Evolutionary conservation across 2,329 filamentous ascomycete genomes (phyloP).

Genomic region (Ophiosphaerella narmari): DNA sequence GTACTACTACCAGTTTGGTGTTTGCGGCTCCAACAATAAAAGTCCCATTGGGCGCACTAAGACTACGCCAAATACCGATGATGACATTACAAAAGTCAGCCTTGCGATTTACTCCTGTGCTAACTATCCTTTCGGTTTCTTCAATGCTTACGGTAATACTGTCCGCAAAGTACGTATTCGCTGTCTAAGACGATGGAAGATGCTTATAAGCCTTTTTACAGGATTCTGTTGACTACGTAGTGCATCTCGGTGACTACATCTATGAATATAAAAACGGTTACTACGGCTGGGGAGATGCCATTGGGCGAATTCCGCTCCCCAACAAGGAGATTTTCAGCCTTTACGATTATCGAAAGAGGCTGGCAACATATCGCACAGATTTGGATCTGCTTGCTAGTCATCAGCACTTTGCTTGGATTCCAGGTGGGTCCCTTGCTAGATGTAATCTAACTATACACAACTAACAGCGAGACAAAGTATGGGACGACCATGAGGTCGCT

Average conservation of each 20-base stretch:
- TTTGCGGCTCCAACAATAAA: constrained; percentile 66
- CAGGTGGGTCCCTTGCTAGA: constrained; percentile 21
- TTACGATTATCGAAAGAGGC: constrained; percentile 52
- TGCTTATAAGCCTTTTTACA: constrained; percentile 19
- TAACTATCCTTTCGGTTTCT: constrained; percentile 56
- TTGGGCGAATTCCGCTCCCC: constrained; percentile 39
- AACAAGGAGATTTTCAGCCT: constrained; percentile 47
- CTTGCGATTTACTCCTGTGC: constrained; percentile 74
- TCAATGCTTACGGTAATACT: constrained; percentile 53
- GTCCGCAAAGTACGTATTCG: constrained; percentile 32
- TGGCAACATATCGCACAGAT: constrained; percentile 49
- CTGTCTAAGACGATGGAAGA: neutral
- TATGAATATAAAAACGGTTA: constrained; percentile 48
- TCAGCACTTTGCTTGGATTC: constrained; percentile 50
- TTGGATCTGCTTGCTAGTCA: constrained; percentile 47
- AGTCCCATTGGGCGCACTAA: constrained; percentile 71
- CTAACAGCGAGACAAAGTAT: constrained; percentile 45
- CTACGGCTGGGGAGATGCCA: constrained; percentile 42
- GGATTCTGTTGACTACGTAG: constrained; percentile 50
- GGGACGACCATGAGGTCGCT: constrained; percentile 52
- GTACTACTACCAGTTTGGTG: constrained; percentile 73
- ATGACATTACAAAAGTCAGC: constrained; percentile 61
- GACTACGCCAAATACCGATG: constrained; percentile 64
- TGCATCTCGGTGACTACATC: constrained; percentile 51
- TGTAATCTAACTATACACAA: neutral